phyloP scores from a whole-genome alignment of 2,329 filamentous ascomycete genomes.

The Trichoderma hamatum region DNA sequence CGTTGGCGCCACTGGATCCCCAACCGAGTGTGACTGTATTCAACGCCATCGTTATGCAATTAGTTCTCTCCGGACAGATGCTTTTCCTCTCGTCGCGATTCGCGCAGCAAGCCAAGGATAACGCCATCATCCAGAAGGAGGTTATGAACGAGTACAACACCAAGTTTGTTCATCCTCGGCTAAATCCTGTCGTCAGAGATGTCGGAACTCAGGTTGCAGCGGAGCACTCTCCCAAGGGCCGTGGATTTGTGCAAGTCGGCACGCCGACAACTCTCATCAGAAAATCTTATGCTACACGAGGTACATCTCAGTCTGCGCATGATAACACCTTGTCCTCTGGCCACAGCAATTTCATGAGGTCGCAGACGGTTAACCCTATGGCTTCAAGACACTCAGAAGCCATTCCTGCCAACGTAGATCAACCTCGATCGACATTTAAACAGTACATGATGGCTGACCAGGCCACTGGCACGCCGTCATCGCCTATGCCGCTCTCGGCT shows the following conservation, averaged over 20 bases:
- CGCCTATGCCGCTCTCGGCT: constrained; percentile 26
- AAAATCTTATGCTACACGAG: constrained; percentile 76
- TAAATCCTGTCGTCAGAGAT: constrained; percentile 77
- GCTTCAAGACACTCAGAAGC: constrained; percentile 41
- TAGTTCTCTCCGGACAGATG: constrained; percentile 76
- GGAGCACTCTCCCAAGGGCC: constrained; percentile 46
- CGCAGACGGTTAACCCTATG: constrained; percentile 48
- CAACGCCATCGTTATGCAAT: constrained; percentile 76
- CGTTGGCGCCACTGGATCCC: constrained; percentile 73
- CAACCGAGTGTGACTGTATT: constrained; percentile 84
- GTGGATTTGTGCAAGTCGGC: constrained; percentile 52
- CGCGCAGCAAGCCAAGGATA: constrained; percentile 83
- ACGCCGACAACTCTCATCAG: constrained; percentile 67
- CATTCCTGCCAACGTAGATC: constrained; percentile 38
- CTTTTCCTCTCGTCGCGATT: constrained; percentile 73
- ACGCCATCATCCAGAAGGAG: constrained; percentile 81
- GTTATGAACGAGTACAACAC: constrained; percentile 94
- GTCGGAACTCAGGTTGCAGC: constrained; percentile 77
- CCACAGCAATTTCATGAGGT: constrained; percentile 44
- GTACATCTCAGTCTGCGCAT: constrained; percentile 78
- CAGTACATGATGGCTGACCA: constrained; percentile 43
- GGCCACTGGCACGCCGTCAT: constrained; percentile 30
- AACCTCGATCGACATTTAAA: constrained; percentile 38
- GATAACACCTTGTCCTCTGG: constrained; percentile 49
- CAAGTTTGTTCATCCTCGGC: constrained; percentile 88